Base-by-base conservation (phyloP, 2,329 filamentous ascomycete species). In the Lachnellula suecica region DNA sequence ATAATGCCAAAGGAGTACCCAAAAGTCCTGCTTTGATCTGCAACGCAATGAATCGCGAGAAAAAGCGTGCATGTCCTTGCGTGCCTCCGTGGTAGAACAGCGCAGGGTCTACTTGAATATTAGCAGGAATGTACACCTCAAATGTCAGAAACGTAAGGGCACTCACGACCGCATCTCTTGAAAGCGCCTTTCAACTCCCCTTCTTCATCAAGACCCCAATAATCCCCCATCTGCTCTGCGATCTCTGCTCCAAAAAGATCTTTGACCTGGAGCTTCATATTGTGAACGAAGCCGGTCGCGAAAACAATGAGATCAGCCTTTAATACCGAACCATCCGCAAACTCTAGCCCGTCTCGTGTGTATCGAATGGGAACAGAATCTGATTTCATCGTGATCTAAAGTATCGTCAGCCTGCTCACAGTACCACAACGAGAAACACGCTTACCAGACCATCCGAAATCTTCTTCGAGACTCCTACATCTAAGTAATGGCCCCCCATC, bases 401-500 rank as follows among this genome's bases (percentile, higher is more conserved):
- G 24, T 19, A 40, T 31, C n/a, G n/a, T n/a, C n/a, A n/a, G n/a
- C n/a, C n/a, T n/a, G n/a, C n/a, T n/a, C n/a, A n/a, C n/a, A n/a
- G n/a, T n/a, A n/a, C n/a, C n/a, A n/a, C n/a, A 23, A 19, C 24
- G 15, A 24, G 13, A 17, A 10, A 34, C 10, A 41, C 4, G 31
- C 76, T 76, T 59, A 82, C 75, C 61, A 79, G 76, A 4, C 79
- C 77, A 31, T 77, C 72, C 23, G 70, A 68, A 52, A 82, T 79
- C 46, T 80, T 70, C 56, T 74, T 66, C 8, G 73, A 76, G 4
- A 70, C 73, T 1, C 79, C 79, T 10, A 81, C 77, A 54, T 82
- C 77, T 52, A 82, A 77, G 59, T 82, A 82, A 59, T 82, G 81
- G 0, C 79, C 79, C 2, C 79, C 79, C 11, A 80, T 79, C 5